Base-by-base conservation (phyloP, 441 rosid genomes). In the Pelargonium citronellum region DNA sequence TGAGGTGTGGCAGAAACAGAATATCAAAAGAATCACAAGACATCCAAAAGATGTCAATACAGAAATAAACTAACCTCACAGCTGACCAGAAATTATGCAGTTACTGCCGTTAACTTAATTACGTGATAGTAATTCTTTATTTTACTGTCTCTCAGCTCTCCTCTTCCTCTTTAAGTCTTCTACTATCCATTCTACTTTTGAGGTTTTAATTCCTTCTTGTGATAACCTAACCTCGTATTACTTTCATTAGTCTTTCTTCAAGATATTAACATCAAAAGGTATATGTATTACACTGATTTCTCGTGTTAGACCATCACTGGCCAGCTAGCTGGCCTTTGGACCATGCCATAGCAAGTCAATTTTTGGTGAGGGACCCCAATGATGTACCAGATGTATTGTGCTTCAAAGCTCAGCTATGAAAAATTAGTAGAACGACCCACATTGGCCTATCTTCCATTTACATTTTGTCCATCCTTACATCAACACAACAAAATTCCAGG, bases 271-370 rank as follows among this genome's bases (percentile, higher is more conserved):
- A 27, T 27, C 30, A 57, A 57, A 57, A 57, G 63, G 19, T 57
- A 19, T 58, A 9, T 20, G 30, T 58, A 19, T 27, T 58, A 58
- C 30, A 27, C 63, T 58, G 30, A 58, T 58, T 30, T 58, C 63
- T 19, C 63, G 9, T 19, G 63, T 58, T 58, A 58, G 63, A 58
- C 22, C 63, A 58, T 19, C 63, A 58, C 30, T 58, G 63, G 30
- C 63, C 63, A 19, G 22, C 63, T 58, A 58, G 63, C 63, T 20
- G 30, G 30, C n/a, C 63, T 58, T 58, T 0, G 13, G 27, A 12
- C 22, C 63, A 58, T 58, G 63, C 30, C 63, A 58, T 19, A 58
- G 30, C 63, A 58, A 19, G 63, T 58, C 63, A 58, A 58, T 30
- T 24, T 11, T 63, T 30, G 66, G 66, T 24, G 34, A 4, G 43